Base-by-base conservation (phyloP, 306 rosid genomes). In the Ziziphus jujuba region DNA sequence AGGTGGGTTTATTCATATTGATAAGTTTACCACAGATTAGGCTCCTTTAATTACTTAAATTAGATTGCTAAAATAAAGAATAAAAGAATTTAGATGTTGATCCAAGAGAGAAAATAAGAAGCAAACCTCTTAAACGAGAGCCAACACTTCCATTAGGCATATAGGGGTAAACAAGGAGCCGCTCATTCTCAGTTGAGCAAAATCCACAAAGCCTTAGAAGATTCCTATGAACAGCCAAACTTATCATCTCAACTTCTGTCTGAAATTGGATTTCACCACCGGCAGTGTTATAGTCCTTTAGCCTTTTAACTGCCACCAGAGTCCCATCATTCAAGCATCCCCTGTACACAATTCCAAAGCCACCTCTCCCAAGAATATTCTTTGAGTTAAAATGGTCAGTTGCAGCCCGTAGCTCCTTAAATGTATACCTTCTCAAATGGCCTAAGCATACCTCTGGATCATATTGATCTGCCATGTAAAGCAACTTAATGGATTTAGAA, bases 211-310 rank as follows among this genome's bases (percentile, higher is more conserved):
- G 97, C 81, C 89, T 82, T 54, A 95, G 88, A 76, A 95, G 99
- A 85, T 95, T 90, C 56, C 95, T 79, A 70, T 95, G 99, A 10
- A 95, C 87, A 49, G 99, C 99, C 84, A 95, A 79, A 74, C 99
- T 95, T 74, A 95, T 95, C 33, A 95, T 79, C 91, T 95, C 99
- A 52, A 93, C 99, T 87, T 93, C 99, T 25, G 99, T 93, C 80
- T 93, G 98, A 79, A 93, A 90, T 76, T 93, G 99, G 72, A 90
- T 93, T 82, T 93, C 99, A 47, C 99, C 99, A 59, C 92, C 99
- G 35, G 89, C 89, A 15, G 92, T 82, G 75, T 88, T 95, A 54
- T 88, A 95, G 72, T 95, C 99, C 79, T 90, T 95, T 34, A 95
- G 73, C 83, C 99, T 80, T 81, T 95, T 95, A 47, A 95, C 97